Base-by-base conservation (phyloP, 352 stramenopile genomes). In the Globisporangium megalacanthum region DNA sequence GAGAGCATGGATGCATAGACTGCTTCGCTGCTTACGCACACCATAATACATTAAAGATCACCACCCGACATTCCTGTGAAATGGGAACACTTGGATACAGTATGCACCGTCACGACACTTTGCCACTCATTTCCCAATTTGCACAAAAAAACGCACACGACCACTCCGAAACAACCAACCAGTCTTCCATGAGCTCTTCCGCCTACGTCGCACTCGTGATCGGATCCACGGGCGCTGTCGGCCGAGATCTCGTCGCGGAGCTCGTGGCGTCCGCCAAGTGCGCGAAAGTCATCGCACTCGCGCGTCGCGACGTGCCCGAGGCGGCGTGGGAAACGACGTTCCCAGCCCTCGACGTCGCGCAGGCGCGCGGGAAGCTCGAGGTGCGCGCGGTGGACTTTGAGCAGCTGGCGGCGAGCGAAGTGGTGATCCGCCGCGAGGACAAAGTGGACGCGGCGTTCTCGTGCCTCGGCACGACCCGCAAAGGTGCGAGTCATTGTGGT, bases 381-480 rank as follows among this genome's bases (percentile, higher is more conserved):
- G 63, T 88, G 37, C 61, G 80, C 7, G 29, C 58, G 3, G 60
- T 88, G 31, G 66, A 86, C 62, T 90, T 90, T 60, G 61, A 90
- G 47, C 55, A 58, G 20, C 56, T 90, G 35, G 69, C 56, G 4
- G 70, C 72, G 48, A 53, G 54, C 5, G 59, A 85, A 9, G 59
- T 61, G 58, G 3, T 54, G n/a, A 49, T 62, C 41, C 35, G 36
- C 11, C 19, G 7, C 0, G 31, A 55, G 0, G 78, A 87, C 56
- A 70, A 81, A 31, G 68, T 88, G 37, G 72, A 85, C 55, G 78
- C 79, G 0, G 69, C 77, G 8, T 92, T 92, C 61, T 88, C 75
- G 45, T 90, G 79, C 29, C 60, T 92, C 3, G 79, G 83, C 31
- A 90, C 83, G 10, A 90, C 83, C 1, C 76, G 78, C 55, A 86